These are phyloP conservation scores for Annulohypoxylon nitens DNA, from an alignment of 495 filamentous ascomycete species.

Conservation along the genomic window DNA sequence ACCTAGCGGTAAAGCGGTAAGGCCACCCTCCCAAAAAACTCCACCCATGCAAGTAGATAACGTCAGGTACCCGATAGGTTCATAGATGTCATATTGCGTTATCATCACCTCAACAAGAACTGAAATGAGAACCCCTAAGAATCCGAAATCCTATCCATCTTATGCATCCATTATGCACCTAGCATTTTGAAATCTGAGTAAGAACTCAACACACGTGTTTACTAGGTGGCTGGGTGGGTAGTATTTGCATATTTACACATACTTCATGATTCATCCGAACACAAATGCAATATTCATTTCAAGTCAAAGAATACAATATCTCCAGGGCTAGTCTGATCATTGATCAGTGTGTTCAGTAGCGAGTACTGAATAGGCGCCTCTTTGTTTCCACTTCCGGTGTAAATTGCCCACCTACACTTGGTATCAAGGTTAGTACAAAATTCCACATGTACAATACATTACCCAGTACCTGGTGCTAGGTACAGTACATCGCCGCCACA, in stretches of 20 bases:
- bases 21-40: background rate
- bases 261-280: too few species aligned
- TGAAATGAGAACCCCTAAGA: background rate
- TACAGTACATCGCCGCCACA: background rate
- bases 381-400: constrained; percentile 14
- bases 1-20: constrained; percentile 20
- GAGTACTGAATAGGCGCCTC: background rate
- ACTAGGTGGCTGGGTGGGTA: background rate
- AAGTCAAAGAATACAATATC: too few species aligned
- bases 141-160: background rate
- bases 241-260: background rate
- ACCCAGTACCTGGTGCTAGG: too few species aligned
- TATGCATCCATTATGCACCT: background rate
- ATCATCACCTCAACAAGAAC: constrained; percentile 28
- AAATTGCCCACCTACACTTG: background rate
- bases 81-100: constrained; percentile 30
- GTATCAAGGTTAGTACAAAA: too few species aligned
- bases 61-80: constrained; percentile 36
- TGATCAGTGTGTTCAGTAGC: too few species aligned
- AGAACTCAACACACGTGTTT: constrained; percentile 1
- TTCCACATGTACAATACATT: too few species aligned
- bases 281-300: too few species aligned
- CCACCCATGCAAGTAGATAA: constrained; percentile 30
- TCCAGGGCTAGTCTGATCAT: background rate
- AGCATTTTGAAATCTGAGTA: constrained; percentile 5